These are phyloP conservation scores for Cercis canadensis DNA, from an alignment of 306 rosid species.

Conservation along the genomic window DNA sequence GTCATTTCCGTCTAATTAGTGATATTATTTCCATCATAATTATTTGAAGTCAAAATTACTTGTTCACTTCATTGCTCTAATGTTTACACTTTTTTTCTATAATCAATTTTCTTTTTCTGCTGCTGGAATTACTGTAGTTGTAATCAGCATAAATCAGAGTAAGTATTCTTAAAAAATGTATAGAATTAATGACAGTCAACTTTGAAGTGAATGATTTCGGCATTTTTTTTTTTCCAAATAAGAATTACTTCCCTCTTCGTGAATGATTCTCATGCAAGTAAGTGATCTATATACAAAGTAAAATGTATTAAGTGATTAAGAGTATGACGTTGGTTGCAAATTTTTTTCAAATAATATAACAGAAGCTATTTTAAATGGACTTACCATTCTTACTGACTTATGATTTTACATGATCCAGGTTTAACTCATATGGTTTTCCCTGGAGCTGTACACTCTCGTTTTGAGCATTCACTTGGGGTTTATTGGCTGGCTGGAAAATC, in stretches of 20 bases:
- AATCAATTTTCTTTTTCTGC: not conserved
- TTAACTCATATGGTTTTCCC: constrained; percentile 58
- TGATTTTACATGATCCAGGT: constrained; percentile 40
- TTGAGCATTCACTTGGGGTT: constrained; percentile 63
- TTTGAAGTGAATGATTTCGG: too few species aligned
- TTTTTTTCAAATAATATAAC: constrained; percentile 9
- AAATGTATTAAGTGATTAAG: not conserved
- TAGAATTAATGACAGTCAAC: too few species aligned
- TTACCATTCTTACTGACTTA: constrained; percentile 10
- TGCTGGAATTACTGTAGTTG: constrained; percentile 11
- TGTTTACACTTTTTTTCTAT: not conserved
- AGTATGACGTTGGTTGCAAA: not conserved
- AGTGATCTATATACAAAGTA: too few species aligned
- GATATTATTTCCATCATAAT: too few species aligned
- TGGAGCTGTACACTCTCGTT: constrained; percentile 62
- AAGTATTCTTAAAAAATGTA: too few species aligned
- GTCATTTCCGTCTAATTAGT: too few species aligned
- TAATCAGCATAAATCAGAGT: not conserved
- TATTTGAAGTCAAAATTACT: too few species aligned
- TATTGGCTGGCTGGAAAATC: constrained; percentile 64
- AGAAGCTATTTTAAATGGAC: constrained; percentile 1
- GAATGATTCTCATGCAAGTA: too few species aligned
- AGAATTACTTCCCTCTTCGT: too few species aligned
- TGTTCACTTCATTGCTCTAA: too few species aligned
- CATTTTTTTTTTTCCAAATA: too few species aligned